These are phyloP conservation scores for Fusarium xyrophilum DNA, from an alignment of 2,329 filamentous ascomycete species.

Conservation along the genomic window DNA sequence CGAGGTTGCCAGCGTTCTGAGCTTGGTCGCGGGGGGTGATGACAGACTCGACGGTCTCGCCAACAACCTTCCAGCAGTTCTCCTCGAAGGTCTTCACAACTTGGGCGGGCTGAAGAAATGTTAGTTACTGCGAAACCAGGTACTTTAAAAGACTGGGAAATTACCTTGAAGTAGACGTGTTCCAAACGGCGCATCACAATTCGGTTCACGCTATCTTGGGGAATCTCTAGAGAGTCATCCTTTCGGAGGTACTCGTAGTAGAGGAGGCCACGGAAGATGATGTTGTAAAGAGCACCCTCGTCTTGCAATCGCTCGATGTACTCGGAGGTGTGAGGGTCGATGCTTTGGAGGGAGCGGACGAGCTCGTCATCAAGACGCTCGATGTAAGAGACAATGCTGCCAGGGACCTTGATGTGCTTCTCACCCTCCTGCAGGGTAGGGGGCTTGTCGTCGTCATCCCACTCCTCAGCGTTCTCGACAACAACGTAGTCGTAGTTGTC, in stretches of 20 bases:
- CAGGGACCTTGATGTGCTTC: conserved; percentile 87
- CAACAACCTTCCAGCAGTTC: conserved; percentile 86
- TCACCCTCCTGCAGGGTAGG: conserved; percentile 76
- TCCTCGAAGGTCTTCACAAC: conserved; percentile 94
- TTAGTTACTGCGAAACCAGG: conserved; percentile 6
- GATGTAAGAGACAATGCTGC: conserved; percentile 91
- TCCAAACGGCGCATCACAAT: conserved; percentile 93
- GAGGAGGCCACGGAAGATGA: conserved; percentile 84
- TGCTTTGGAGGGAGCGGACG: conserved; percentile 93
- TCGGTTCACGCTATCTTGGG: conserved; percentile 89
- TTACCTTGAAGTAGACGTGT: conserved; percentile 97
- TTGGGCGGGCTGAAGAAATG: conserved; percentile 71
- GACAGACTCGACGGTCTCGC: conserved; percentile 72
- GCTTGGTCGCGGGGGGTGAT: conserved; percentile 78
- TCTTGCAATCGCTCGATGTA: conserved; percentile 96
- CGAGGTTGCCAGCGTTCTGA: conserved; percentile 74
- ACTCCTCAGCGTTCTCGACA: conserved; percentile 91
- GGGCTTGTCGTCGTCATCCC: conserved; percentile 97
- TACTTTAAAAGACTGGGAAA: conserved; percentile 76
- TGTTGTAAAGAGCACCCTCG: conserved; percentile 88
- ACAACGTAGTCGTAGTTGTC: conserved; percentile 82
- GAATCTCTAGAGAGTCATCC: conserved; percentile 71
- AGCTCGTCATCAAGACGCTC: conserved; percentile 98
- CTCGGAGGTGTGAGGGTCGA: conserved; percentile 97
- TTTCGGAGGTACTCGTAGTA: conserved; percentile 86